Conservation (phyloP, 257 asterid genomes). For the Solanum chmielewskii region DNA sequence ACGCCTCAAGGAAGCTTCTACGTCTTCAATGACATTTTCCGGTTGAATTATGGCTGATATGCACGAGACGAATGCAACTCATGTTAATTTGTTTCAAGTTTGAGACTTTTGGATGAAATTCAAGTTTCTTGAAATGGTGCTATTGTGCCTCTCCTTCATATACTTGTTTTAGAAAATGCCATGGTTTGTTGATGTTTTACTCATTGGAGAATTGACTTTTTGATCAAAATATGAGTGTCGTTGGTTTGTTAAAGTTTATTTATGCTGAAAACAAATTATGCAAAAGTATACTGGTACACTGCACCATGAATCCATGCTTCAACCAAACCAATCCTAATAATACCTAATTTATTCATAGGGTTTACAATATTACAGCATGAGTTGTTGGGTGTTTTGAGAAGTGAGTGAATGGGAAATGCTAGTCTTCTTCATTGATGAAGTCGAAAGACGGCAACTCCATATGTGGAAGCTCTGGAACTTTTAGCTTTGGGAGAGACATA, state of each 20-base stretch:
- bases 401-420: not conserved
- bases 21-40: slow-evolving; percentile 13
- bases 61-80: not conserved
- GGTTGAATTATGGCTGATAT: slow-evolving; percentile 11
- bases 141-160: not conserved
- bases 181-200: not conserved
- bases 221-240: not conserved
- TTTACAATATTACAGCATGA: not conserved
- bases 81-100: not conserved
- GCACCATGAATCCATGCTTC: not conserved
- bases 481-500: slow-evolving; percentile 29
- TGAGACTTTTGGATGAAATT: not conserved
- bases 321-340: not conserved
- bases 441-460: slow-evolving; percentile 31
- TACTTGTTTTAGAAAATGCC: not conserved
- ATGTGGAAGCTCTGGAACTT: slow-evolving; percentile 30
- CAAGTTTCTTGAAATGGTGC: not conserved
- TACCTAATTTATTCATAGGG: not conserved
- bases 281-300: not conserved
- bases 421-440: slow-evolving; percentile 14
- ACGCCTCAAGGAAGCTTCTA: slow-evolving; percentile 16
- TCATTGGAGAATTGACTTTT: not conserved
- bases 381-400: not conserved
- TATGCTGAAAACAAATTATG: not conserved
- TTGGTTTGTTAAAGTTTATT: not conserved